Conservation (phyloP, 106 monocot species). For the Dendrobium nobile region DNA sequence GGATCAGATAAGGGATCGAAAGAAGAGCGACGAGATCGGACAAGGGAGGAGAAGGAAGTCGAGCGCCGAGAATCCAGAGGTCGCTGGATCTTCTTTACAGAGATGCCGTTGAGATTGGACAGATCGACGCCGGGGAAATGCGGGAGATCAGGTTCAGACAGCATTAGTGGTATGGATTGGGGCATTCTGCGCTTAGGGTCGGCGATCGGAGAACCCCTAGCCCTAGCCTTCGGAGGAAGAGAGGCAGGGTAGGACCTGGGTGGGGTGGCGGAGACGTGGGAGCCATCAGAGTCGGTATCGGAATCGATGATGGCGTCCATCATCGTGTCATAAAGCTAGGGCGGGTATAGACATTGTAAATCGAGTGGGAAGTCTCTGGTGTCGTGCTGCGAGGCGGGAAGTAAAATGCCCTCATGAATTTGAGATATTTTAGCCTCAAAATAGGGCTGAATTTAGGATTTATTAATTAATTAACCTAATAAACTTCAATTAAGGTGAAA, state of each 20-base stretch:
- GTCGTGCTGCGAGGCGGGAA: too few species aligned
- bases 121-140: conserved; percentile 25
- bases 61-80: conserved; percentile 14
- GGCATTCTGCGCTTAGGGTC: conserved; percentile 21
- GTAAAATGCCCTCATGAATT: too few species aligned
- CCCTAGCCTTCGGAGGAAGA: conserved; percentile 10
- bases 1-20: conserved; percentile 36
- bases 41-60: conserved; percentile 53
- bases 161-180: conserved; percentile 21
- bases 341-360: too few species aligned
- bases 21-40: conserved; percentile 44
- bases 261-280: conserved; percentile 49
- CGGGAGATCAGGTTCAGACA: conserved; percentile 1
- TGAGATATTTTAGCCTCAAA: too few species aligned
- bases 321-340: too few species aligned
- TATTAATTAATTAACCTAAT: too few species aligned
- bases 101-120: conserved; percentile 29
- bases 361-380: too few species aligned
- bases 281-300: conserved; percentile 68
- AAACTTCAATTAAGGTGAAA: too few species aligned
- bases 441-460: too few species aligned
- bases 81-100: conserved; percentile 19
- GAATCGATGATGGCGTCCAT: conserved; percentile 10
- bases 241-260: conserved; percentile 10
- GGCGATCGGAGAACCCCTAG: conserved; percentile 9